Evolutionary conservation across 805 yeast genomes (phyloP).

Genomic region (Kregervanrija fluxuum): DNA sequence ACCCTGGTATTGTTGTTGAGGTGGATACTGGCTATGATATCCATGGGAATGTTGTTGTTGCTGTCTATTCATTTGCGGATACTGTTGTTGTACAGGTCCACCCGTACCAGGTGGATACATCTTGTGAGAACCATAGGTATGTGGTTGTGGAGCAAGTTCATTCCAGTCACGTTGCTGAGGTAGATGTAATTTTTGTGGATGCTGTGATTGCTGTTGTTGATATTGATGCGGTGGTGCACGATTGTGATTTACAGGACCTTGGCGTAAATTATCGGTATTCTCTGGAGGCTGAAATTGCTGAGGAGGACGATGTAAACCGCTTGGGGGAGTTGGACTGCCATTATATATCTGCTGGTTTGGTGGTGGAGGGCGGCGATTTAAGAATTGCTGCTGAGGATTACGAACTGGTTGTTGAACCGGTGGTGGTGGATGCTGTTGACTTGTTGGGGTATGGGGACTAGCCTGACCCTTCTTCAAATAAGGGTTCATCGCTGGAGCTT

Average conservation of each 20-base stretch:
- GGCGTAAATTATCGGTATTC: no score
- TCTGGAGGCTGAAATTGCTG: conserved; percentile 6
- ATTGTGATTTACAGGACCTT: not conserved
- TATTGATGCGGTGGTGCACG: conserved; percentile 1
- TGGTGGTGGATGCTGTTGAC: conserved; percentile 10
- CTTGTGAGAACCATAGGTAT: not conserved
- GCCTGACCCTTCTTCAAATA: conserved; percentile 4
- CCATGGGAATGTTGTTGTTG: conserved; percentile 9
- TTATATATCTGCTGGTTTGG: conserved; percentile 3
- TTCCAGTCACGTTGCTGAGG: conserved; percentile 6
- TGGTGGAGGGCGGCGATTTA: conserved; percentile 3
- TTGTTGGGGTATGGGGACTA: conserved; percentile 9
- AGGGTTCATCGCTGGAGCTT: conserved; percentile 10
- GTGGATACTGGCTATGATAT: conserved; percentile 3
- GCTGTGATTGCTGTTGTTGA: conserved; percentile 2
- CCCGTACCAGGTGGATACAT: not conserved
- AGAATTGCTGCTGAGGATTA: conserved; percentile 4
- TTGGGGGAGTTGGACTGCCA: conserved; percentile 9
- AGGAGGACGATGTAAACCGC: conserved; percentile 11
- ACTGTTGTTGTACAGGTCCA: conserved; percentile 8
- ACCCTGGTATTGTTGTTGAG: conserved; percentile 5
- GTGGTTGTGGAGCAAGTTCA: not conserved
- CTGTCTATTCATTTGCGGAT: conserved; percentile 4
- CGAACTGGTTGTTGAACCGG: conserved; percentile 4
- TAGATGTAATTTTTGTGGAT: conserved; percentile 2